These are phyloP conservation scores for Mycena polygramma DNA, from an alignment of 768 basidiomycete genomes.

Conservation along the genomic window DNA sequence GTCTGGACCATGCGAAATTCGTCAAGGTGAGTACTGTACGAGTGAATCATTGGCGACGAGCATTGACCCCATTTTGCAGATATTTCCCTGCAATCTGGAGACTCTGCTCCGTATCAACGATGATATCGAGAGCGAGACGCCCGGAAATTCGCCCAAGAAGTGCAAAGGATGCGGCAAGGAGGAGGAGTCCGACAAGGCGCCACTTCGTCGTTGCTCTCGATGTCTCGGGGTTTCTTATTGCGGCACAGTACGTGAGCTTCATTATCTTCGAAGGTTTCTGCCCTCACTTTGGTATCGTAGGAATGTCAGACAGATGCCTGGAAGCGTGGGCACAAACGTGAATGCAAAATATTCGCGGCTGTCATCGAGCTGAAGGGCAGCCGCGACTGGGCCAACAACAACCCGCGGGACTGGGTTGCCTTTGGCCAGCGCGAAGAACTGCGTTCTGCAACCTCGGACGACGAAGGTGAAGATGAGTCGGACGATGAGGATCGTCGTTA, in stretches of 20 bases:
- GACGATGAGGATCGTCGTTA: background rate
- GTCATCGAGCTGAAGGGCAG: constrained; percentile 33
- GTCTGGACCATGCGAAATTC: constrained; percentile 31
- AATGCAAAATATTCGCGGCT: constrained; percentile 34
- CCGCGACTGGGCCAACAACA: constrained; percentile 27
- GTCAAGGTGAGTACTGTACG: constrained; percentile 24
- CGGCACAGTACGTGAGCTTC: constrained; percentile 10
- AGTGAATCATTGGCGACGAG: no score
- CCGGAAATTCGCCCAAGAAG: constrained; percentile 15
- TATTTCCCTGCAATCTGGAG: constrained; percentile 33
- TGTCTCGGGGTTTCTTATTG: constrained; percentile 32
- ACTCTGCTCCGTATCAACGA: constrained; percentile 37
- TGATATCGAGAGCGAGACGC: constrained; percentile 31
- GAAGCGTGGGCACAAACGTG: constrained; percentile 35
- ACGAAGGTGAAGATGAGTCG: background rate
- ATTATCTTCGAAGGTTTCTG: background rate
- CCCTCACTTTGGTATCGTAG: background rate
- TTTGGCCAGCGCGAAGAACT: constrained; percentile 22
- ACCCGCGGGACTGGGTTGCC: constrained; percentile 28
- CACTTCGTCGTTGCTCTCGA: constrained; percentile 30
- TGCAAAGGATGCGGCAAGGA: constrained; percentile 35
- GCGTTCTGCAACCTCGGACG: background rate
- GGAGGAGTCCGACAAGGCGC: constrained; percentile 16
- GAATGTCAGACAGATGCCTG: constrained; percentile 37
- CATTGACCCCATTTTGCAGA: constrained; percentile 5